phyloP scores from a whole-genome alignment of 345 rosid genomes.

The Linum usitatissimum region DNA sequence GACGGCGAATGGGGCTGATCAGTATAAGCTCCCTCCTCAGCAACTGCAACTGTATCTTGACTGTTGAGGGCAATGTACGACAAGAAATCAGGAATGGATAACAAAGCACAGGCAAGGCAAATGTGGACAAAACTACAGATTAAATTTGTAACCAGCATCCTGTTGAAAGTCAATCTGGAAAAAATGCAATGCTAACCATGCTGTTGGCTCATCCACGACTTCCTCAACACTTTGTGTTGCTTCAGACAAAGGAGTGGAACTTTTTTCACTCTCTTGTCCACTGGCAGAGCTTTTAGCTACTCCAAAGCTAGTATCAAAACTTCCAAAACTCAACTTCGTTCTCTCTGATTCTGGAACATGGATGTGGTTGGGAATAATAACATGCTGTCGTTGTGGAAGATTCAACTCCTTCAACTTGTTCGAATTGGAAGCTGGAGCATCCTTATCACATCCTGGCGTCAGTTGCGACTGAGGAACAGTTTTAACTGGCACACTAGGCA shows the following conservation, averaged over 20 bases:
- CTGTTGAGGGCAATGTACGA: conserved; percentile 26
- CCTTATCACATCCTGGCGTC: conserved; percentile 31
- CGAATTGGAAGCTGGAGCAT: conserved; percentile 52
- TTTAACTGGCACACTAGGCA: conserved; percentile 34
- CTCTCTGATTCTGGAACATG: conserved; percentile 92
- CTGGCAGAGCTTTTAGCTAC: conserved; percentile 26
- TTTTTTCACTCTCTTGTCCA: conserved; percentile 52
- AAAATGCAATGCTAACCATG: neutral
- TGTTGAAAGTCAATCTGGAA: neutral
- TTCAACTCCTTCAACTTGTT: conserved; percentile 65
- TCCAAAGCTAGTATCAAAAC: conserved; percentile 77
- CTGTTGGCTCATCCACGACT: conserved; percentile 38
- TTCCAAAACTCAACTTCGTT: conserved; percentile 84
- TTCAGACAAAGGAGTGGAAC: conserved; percentile 52
- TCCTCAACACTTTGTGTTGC: conserved; percentile 49
- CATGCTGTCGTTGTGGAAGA: conserved; percentile 73
- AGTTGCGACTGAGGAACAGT: conserved; percentile 28
- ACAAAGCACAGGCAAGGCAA: neutral
- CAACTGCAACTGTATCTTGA: conserved; percentile 27
- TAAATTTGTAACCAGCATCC: neutral
- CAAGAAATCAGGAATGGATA: neutral
- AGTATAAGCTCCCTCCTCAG: conserved; percentile 43
- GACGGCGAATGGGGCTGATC: conserved; percentile 38
- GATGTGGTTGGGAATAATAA: conserved; percentile 81
- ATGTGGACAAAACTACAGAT: neutral